These are phyloP conservation scores for Trametes hirsuta DNA, from an alignment of 1,284 basidiomycete genomes.

Conservation along the genomic window DNA sequence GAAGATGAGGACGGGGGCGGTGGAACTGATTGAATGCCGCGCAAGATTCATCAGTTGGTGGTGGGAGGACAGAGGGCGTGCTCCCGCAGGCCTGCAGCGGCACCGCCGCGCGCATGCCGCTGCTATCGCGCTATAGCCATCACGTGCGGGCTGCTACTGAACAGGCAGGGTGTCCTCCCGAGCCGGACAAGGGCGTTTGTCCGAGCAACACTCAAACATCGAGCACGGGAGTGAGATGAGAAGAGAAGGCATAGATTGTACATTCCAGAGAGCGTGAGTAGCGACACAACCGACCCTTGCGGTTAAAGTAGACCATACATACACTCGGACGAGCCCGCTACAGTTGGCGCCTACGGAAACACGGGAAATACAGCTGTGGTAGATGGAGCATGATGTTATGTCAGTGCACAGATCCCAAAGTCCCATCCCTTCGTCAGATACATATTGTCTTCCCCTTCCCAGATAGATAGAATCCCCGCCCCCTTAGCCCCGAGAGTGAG, in stretches of 20 bases:
- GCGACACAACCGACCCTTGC: slow-evolving; percentile 17
- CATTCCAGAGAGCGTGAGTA: slow-evolving; percentile 11
- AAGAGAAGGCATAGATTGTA: slow-evolving; percentile 10
- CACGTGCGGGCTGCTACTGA: slow-evolving; percentile 18
- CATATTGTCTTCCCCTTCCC: slow-evolving; percentile 3
- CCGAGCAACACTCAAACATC: neutral
- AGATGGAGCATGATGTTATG: slow-evolving; percentile 23
- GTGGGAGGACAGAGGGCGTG: slow-evolving; percentile 22
- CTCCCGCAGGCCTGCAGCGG: neutral
- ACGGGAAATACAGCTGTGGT: slow-evolving; percentile 22
- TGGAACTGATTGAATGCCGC: slow-evolving; percentile 83
- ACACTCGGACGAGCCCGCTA: slow-evolving; percentile 20
- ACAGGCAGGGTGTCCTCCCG: slow-evolving; percentile 11
- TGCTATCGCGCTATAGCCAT: slow-evolving; percentile 19
- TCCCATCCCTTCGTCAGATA: slow-evolving; percentile 11
- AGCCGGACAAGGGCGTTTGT: neutral
- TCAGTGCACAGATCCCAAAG: slow-evolving; percentile 19
- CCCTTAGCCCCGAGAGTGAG: slow-evolving; percentile 24
- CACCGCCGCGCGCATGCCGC: slow-evolving; percentile 9
- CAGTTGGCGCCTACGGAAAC: slow-evolving; percentile 23
- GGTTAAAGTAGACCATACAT: slow-evolving; percentile 25
- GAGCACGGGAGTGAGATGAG: neutral
- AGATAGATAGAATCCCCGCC: neutral
- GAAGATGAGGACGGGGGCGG: slow-evolving; percentile 75
- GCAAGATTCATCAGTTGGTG: slow-evolving; percentile 79